Evolutionary conservation across 345 rosid genomes (phyloP).

Genomic region (Crucihimalaya himalaica): DNA sequence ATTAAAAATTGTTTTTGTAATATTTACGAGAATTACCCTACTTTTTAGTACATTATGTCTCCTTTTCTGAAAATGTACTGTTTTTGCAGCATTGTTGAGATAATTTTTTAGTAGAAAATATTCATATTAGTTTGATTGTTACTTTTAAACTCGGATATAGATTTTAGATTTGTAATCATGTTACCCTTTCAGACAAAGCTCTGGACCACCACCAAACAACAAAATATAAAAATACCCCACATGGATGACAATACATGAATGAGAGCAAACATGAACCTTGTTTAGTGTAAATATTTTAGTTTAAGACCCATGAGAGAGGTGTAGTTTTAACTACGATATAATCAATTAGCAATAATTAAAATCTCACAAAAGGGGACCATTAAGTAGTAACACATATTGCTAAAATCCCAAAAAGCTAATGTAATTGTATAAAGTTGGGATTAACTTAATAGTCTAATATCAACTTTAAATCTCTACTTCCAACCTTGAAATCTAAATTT

Average conservation of each 20-base stretch:
- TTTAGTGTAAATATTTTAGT: neutral
- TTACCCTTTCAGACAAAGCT: slow-evolving; percentile 3
- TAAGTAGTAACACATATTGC: slow-evolving; percentile 9
- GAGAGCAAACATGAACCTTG: slow-evolving; percentile 22
- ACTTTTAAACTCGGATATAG: neutral
- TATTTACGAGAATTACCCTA: no score
- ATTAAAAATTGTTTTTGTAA: no score
- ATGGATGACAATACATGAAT: slow-evolving; percentile 26
- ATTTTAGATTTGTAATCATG: slow-evolving; percentile 13
- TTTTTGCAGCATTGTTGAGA: neutral
- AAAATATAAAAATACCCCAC: neutral
- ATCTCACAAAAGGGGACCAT: slow-evolving; percentile 34
- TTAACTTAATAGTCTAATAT: slow-evolving; percentile 9
- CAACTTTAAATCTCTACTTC: slow-evolving; percentile 30
- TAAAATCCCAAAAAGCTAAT: neutral
- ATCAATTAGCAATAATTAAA: neutral
- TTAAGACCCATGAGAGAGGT: neutral
- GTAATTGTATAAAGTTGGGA: slow-evolving; percentile 21
- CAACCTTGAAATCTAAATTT: slow-evolving; percentile 13
- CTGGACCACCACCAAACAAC: slow-evolving; percentile 25
- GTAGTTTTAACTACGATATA: neutral
- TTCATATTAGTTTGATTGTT: slow-evolving; percentile 18
- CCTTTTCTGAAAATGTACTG: no score
- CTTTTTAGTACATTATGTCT: neutral
- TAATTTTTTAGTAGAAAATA: neutral